phyloP scores from a whole-genome alignment of 768 basidiomycete species.

The Termitomyces titanicus region DNA sequence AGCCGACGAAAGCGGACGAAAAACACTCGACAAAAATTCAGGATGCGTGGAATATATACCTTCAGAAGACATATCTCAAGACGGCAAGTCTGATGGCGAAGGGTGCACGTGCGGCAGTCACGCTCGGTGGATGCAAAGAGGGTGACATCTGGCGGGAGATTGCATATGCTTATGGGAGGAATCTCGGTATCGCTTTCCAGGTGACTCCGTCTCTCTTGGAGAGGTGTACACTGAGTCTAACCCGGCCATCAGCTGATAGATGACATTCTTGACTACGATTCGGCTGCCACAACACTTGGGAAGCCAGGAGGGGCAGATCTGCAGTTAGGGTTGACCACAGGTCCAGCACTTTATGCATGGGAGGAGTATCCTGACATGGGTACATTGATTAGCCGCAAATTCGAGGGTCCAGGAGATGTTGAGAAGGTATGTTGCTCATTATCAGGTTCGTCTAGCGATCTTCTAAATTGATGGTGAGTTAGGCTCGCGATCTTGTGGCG shows the following conservation, averaged over 20 bases:
- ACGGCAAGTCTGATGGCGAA: constrained; percentile 95
- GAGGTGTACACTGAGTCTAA: background rate
- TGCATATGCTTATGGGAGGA: constrained; percentile 95
- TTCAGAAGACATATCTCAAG: constrained; percentile 93
- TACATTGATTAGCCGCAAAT: constrained; percentile 79
- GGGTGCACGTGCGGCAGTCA: constrained; percentile 79
- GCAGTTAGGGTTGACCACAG: constrained; percentile 83
- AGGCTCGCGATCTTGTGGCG: constrained; percentile 76
- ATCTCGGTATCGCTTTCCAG: constrained; percentile 95
- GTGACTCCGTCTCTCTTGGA: constrained; percentile 34
- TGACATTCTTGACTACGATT: constrained; percentile 91
- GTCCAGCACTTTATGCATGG: constrained; percentile 93
- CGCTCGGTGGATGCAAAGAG: constrained; percentile 80
- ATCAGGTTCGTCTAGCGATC: background rate
- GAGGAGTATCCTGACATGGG: constrained; percentile 91
- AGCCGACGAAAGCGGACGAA: constrained; percentile 23
- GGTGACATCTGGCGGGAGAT: constrained; percentile 90
- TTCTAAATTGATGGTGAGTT: constrained; percentile 1
- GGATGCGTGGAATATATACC: constrained; percentile 74
- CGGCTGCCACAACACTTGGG: constrained; percentile 70
- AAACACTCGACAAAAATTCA: constrained; percentile 17
- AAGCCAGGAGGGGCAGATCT: constrained; percentile 91
- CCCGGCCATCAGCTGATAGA: constrained; percentile 72
- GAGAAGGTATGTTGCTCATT: constrained; percentile 54
- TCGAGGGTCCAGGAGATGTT: constrained; percentile 80